Percentiles rank a stretch among this genome's conserved stretches.
These are phyloP conservation scores for Afroboletus lepidellus DNA, from an alignment of 1,284 basidiomycete species.

Conservation along the genomic window DNA sequence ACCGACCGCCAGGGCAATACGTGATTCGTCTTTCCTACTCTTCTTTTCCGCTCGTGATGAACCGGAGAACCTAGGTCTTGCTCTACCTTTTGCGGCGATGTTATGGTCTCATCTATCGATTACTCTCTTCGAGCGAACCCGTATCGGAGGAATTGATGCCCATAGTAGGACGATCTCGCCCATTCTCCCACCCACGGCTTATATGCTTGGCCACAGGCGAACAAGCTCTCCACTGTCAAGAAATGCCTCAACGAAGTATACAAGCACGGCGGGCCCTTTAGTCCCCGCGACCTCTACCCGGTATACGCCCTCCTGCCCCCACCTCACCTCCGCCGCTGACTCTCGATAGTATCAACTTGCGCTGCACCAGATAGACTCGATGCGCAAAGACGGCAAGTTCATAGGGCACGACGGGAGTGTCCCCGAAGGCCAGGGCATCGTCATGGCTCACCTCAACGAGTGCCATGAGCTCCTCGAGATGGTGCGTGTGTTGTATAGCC, in stretches of 20 bases:
- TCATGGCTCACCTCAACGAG: conserved; percentile 95
- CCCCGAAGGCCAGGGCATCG: conserved; percentile 95
- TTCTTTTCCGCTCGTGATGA: not conserved
- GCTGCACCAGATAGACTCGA: conserved; percentile 91
- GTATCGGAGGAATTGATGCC: conserved; percentile 99
- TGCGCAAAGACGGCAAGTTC: conserved; percentile 93
- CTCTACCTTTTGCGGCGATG: conserved; percentile 92
- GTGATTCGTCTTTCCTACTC: conserved; percentile 45
- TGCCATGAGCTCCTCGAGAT: conserved; percentile 95
- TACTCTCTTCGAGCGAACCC: conserved; percentile 96
- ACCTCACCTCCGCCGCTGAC: not conserved
- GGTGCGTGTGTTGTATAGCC: conserved; percentile 44
- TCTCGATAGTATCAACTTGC: conserved; percentile 83
- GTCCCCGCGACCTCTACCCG: conserved; percentile 94
- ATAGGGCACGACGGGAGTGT: conserved; percentile 79
- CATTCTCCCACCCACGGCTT: not conserved
- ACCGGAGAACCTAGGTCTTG: conserved; percentile 60
- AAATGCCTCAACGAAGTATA: conserved; percentile 97
- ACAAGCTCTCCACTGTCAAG: conserved; percentile 91
- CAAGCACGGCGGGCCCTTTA: conserved; percentile 96
- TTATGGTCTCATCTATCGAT: conserved; percentile 92
- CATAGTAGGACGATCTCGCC: conserved; percentile 56
- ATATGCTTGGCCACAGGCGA: conserved; percentile 55
- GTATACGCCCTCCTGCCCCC: conserved; percentile 42
- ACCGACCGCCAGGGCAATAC: conserved; percentile 88